Percentiles rank a stretch among this genome's conserved stretches.
These are phyloP conservation scores for Talaromyces verruculosus DNA, from an alignment of 2,329 filamentous ascomycete genomes.

Conservation along the genomic window DNA sequence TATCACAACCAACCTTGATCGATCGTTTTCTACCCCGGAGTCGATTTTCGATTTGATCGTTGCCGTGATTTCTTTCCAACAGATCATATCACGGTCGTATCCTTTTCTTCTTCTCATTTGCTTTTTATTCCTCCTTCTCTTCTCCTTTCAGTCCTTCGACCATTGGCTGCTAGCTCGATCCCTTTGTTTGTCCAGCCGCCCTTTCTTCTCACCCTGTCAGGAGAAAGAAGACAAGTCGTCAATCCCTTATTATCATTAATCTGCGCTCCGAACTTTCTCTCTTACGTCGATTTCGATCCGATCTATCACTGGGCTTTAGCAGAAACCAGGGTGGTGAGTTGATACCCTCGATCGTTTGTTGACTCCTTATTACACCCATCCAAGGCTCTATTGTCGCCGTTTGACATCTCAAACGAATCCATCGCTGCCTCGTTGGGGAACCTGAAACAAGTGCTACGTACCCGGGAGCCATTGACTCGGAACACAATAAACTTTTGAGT, in stretches of 20 bases:
- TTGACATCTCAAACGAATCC: neutral
- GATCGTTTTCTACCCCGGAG: slow-evolving; percentile 11
- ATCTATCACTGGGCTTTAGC: slow-evolving; percentile 1
- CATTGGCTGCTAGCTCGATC: neutral
- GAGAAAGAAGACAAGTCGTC: neutral
- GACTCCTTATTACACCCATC: neutral
- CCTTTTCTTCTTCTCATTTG: neutral
- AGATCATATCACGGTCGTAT: neutral
- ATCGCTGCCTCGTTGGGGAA: neutral
- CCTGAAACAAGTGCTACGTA: neutral
- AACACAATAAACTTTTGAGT: neutral
- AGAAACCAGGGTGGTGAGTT: slow-evolving; percentile 20
- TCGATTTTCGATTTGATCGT: slow-evolving; percentile 9
- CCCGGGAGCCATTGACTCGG: neutral
- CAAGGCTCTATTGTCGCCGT: neutral
- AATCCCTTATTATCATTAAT: neutral
- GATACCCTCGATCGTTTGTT: neutral
- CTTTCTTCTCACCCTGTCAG: neutral
- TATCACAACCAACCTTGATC: neutral
- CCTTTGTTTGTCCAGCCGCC: slow-evolving; percentile 4
- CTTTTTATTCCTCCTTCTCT: neutral
- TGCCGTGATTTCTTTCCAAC: neutral
- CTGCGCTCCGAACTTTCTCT: neutral
- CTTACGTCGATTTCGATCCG: neutral
- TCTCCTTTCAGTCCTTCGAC: neutral